These are phyloP conservation scores for Aspergillus hiratsukae DNA, from an alignment of 2,329 filamentous ascomycete species.

Conservation along the genomic window DNA sequence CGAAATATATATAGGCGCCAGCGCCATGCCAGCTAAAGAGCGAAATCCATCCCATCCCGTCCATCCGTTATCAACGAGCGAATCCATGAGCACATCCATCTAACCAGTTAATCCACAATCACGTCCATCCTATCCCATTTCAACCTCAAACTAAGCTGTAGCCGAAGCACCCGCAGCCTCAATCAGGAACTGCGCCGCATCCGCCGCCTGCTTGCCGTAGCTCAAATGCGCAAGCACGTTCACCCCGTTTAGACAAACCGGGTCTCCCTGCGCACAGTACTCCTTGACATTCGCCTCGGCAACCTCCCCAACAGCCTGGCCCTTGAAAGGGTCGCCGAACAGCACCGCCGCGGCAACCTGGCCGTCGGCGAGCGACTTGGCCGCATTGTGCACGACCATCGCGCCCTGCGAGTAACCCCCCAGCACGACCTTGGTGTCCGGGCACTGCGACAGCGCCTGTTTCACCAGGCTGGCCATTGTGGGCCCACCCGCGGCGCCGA, in stretches of 20 bases:
- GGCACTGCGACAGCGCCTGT: conserved; percentile 27
- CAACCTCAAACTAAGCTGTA: too few species aligned
- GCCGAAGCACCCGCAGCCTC: conserved; percentile 16
- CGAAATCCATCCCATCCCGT: too few species aligned
- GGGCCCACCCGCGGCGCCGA: conserved; percentile 27
- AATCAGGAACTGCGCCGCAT: conserved; percentile 37
- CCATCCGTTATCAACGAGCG: too few species aligned
- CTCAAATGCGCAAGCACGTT: conserved; percentile 40
- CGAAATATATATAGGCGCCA: too few species aligned
- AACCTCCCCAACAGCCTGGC: conserved; percentile 37
- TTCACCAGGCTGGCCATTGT: conserved; percentile 27
- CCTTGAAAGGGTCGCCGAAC: conserved; percentile 46
- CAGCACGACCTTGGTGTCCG: conserved; percentile 30
- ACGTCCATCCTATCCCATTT: too few species aligned
- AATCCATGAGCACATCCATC: too few species aligned
- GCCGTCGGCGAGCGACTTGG: conserved; percentile 25
- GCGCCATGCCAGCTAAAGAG: too few species aligned
- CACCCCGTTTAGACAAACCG: conserved; percentile 47
- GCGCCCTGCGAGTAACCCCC: conserved; percentile 34
- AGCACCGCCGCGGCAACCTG: conserved; percentile 40
- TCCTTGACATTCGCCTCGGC: conserved; percentile 42
- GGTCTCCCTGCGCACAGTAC: conserved; percentile 48
- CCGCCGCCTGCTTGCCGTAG: conserved; percentile 34
- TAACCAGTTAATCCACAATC: too few species aligned
- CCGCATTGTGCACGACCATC: conserved; percentile 33